Evolutionary conservation across 768 basidiomycete genomes (phyloP).

Genomic region (Russula brevipes): DNA sequence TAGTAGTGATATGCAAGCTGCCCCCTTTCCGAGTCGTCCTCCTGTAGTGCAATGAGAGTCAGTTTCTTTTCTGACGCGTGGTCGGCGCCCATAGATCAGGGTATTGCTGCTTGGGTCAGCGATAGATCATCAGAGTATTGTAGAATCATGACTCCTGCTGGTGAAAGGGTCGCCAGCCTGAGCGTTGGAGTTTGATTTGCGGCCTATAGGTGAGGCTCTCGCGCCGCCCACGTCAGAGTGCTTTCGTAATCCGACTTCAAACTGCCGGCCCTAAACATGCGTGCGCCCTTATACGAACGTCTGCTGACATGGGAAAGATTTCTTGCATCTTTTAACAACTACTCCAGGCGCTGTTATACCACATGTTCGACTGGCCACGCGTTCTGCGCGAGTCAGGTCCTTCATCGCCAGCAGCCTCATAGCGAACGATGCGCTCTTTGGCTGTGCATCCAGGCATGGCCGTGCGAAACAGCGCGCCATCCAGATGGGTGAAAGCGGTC

Average conservation of each 20-base stretch:
- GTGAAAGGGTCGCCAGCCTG: too few species aligned
- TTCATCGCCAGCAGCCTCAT: conserved; percentile 26
- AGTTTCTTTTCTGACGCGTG: too few species aligned
- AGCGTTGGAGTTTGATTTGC: too few species aligned
- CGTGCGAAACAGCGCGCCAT: background rate
- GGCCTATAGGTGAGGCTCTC: too few species aligned
- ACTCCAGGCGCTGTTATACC: conserved; percentile 26
- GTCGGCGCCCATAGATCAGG: too few species aligned
- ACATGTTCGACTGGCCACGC: conserved; percentile 26
- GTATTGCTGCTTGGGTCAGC: too few species aligned
- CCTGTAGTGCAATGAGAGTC: too few species aligned
- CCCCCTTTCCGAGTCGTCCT: too few species aligned
- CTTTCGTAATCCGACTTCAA: background rate
- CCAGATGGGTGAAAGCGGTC: conserved; percentile 23
- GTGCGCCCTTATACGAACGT: background rate
- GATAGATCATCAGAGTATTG: too few species aligned
- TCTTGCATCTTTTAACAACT: conserved; percentile 25
- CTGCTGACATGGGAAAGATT: background rate
- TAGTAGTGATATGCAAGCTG: too few species aligned
- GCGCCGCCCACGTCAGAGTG: too few species aligned
- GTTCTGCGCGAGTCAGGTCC: conserved; percentile 18
- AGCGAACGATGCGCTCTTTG: conserved; percentile 26
- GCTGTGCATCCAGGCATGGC: conserved; percentile 21
- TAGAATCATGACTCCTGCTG: too few species aligned
- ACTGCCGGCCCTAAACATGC: background rate